Evolutionary conservation across 2,329 filamentous ascomycete species (phyloP).

Genomic region (Cordyceps farinosa): DNA sequence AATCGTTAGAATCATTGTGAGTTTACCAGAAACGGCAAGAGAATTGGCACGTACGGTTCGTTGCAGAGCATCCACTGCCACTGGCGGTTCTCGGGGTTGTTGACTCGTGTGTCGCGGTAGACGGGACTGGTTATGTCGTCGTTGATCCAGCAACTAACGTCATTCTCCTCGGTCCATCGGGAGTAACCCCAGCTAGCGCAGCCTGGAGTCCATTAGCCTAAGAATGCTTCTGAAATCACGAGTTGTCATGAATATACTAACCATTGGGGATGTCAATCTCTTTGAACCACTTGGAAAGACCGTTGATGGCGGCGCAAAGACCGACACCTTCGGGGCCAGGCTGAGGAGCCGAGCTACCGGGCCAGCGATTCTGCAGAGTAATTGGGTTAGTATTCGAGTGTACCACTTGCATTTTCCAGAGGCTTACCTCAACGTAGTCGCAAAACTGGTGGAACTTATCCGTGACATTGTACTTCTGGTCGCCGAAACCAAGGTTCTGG

Average conservation of each 20-base stretch:
- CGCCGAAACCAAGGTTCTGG: conserved; percentile 35
- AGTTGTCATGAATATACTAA: conserved; percentile 30
- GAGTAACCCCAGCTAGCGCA: conserved; percentile 47
- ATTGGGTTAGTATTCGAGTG: neutral
- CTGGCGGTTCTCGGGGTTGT: conserved; percentile 47
- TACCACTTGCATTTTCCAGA: neutral
- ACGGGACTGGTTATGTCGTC: conserved; percentile 47
- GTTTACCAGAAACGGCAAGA: neutral
- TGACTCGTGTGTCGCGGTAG: conserved; percentile 46
- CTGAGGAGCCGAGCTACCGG: conserved; percentile 1
- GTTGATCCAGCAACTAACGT: conserved; percentile 50
- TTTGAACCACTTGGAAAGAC: conserved; percentile 53
- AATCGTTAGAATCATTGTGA: neutral
- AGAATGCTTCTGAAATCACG: neutral
- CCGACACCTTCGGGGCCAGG: conserved; percentile 45
- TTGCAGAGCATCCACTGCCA: conserved; percentile 39
- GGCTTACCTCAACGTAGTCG: conserved; percentile 29
- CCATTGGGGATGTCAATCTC: conserved; percentile 43
- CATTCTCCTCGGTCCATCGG: conserved; percentile 38
- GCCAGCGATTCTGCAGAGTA: conserved; percentile 9
- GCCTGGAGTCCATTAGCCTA: conserved; percentile 25
- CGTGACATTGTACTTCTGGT: conserved; percentile 32
- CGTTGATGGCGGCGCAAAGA: conserved; percentile 48
- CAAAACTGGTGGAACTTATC: conserved; percentile 32
- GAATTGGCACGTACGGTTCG: conserved; percentile 30